These are phyloP conservation scores for Xylaria sp. DNA, from an alignment of 2,329 filamentous ascomycete genomes.

Conservation along the genomic window DNA sequence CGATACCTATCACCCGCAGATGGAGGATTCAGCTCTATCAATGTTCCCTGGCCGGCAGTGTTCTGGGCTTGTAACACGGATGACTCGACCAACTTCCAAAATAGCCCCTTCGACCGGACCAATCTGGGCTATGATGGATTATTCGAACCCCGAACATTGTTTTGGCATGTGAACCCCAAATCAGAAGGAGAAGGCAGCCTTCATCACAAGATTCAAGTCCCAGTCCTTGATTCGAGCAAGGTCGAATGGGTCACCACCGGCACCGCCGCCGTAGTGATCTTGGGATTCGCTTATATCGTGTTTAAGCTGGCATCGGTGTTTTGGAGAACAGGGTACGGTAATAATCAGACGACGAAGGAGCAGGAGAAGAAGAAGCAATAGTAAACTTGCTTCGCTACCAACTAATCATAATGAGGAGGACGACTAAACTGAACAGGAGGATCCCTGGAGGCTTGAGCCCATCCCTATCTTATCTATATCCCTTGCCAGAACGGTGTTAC, in stretches of 20 bases:
- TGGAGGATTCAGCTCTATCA: slow-evolving; percentile 48
- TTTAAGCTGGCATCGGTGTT: slow-evolving; percentile 50
- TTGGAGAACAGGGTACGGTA: slow-evolving; percentile 32
- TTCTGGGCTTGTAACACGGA: slow-evolving; percentile 84
- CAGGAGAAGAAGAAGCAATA: slow-evolving; percentile 30
- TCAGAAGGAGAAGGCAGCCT: slow-evolving; percentile 37
- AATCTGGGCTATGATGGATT: slow-evolving; percentile 80
- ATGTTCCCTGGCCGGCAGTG: slow-evolving; percentile 74
- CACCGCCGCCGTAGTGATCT: slow-evolving; percentile 53
- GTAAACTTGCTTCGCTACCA: slow-evolving; percentile 10
- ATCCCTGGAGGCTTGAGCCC: neutral
- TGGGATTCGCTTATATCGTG: slow-evolving; percentile 66
- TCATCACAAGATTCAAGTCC: slow-evolving; percentile 54
- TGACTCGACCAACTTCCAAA: slow-evolving; percentile 60
- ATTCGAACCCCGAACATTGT: slow-evolving; percentile 71
- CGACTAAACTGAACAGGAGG: neutral
- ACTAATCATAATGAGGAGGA: neutral
- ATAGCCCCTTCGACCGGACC: slow-evolving; percentile 79
- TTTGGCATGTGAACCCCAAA: slow-evolving; percentile 69
- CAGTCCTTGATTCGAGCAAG: slow-evolving; percentile 55
- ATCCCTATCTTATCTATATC: neutral
- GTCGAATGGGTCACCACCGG: slow-evolving; percentile 45
- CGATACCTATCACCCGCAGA: slow-evolving; percentile 67
- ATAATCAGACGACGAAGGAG: slow-evolving; percentile 13
- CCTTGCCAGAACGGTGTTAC: neutral